Evolutionary conservation across 371 early-diverging fungal species (phyloP).

Genomic region (Mucor circinelloides): DNA sequence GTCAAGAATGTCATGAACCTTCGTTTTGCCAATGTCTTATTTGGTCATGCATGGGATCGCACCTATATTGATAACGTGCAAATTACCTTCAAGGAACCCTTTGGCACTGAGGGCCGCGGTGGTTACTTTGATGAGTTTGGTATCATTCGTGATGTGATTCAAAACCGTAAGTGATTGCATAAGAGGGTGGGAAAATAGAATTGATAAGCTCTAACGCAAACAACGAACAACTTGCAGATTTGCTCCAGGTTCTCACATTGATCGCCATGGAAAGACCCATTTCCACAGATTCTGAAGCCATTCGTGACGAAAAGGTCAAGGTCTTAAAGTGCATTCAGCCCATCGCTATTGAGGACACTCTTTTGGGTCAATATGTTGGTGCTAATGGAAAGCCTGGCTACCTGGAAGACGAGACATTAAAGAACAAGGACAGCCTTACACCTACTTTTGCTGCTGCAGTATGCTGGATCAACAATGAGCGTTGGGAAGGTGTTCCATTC

Average conservation of each 20-base stretch:
- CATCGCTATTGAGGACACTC: conserved; percentile 72
- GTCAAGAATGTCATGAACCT: conserved; percentile 96
- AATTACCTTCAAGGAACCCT: conserved; percentile 97
- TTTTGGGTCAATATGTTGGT: conserved; percentile 90
- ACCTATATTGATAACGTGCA: conserved; percentile 92
- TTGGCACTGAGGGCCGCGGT: conserved; percentile 98
- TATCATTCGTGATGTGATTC: conserved; percentile 99
- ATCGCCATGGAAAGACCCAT: conserved; percentile 93
- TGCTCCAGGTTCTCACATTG: conserved; percentile 90
- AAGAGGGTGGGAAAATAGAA: neutral
- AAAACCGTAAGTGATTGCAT: conserved; percentile 76
- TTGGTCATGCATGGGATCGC: conserved; percentile 92
- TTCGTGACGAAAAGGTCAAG: conserved; percentile 92
- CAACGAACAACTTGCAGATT: conserved; percentile 57
- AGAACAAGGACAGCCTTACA: conserved; percentile 72
- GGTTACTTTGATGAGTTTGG: conserved; percentile 99
- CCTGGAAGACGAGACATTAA: conserved; percentile 91
- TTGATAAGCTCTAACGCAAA: neutral
- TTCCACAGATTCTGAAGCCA: conserved; percentile 83
- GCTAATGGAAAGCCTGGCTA: conserved; percentile 85
- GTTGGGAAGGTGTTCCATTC: conserved; percentile 97
- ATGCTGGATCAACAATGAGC: conserved; percentile 88
- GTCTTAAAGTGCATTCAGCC: conserved; percentile 84
- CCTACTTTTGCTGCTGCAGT: conserved; percentile 94
- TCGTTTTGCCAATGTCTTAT: conserved; percentile 94